phyloP scores from a whole-genome alignment of 768 basidiomycete genomes.

The Royoungia palumana region DNA sequence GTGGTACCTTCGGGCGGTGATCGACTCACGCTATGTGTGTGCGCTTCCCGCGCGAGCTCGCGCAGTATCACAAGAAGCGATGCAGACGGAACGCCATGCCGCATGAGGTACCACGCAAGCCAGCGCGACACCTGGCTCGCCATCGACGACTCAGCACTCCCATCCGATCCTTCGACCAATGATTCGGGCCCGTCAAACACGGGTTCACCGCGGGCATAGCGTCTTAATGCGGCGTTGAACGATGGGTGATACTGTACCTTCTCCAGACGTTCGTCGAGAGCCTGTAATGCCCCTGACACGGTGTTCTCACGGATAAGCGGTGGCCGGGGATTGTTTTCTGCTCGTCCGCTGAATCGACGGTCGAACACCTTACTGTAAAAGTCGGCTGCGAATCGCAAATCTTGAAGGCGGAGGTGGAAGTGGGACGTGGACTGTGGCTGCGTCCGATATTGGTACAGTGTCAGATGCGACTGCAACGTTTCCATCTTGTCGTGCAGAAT shows the following conservation, averaged over 20 bases:
- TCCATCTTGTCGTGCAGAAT: constrained; percentile 88
- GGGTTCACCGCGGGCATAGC: constrained; percentile 57
- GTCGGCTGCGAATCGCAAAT: constrained; percentile 69
- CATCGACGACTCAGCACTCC: constrained; percentile 6
- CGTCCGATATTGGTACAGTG: constrained; percentile 63
- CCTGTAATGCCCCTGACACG: constrained; percentile 60
- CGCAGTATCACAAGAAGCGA: constrained; percentile 61
- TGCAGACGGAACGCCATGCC: constrained; percentile 68
- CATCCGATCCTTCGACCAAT: background rate
- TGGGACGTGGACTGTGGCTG: constrained; percentile 55
- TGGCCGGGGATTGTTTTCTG: constrained; percentile 61
- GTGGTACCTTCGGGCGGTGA: constrained; percentile 52
- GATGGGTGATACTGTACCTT: constrained; percentile 26
- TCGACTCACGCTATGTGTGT: constrained; percentile 48
- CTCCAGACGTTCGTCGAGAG: constrained; percentile 57
- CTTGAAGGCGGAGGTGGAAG: constrained; percentile 68
- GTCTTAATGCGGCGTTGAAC: constrained; percentile 37
- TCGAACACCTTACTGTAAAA: constrained; percentile 78
- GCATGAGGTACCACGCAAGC: constrained; percentile 69
- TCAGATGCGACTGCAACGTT: constrained; percentile 71
- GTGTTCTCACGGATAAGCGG: constrained; percentile 73
- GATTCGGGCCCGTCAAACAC: constrained; percentile 22
- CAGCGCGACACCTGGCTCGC: constrained; percentile 30
- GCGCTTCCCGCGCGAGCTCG: constrained; percentile 60
- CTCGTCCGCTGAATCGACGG: constrained; percentile 67